Evolutionary conservation across 768 basidiomycete species (phyloP), one percentile per base, ranked within the genome.

Genomic region (Harrya chromipes): DNA sequence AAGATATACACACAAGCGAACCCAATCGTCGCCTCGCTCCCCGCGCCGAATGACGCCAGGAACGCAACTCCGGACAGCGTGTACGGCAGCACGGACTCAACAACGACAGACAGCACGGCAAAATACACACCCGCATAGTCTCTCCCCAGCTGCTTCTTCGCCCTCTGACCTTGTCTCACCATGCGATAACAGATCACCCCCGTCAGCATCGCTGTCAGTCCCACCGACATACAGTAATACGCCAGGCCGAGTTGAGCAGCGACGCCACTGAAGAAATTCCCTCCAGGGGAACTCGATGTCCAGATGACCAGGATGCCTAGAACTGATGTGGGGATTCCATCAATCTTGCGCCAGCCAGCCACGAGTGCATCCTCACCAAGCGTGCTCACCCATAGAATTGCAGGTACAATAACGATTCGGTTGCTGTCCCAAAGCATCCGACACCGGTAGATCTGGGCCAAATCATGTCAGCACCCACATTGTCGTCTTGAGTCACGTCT

Each of bases 361-460:
- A 11, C 1, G 0, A 8, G 14, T 4, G 7, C 16, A 47, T 21
- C 19, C 64, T 54, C 33, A 68, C 65, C 64, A 9, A 68, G 37
- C 5, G 66, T 60, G 14, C 29, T 39, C 4, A 57, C 1, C 64
- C 67, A 66, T 24, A 67, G 3, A 21, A 62, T 40, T 1, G 11
- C 45, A 2, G 67, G 65, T 6, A 60, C n/a, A 1, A 62, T 0
- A 16, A 64, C 33, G 1, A 62, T 43, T 20, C 50, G 47, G 38
- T 44, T 37, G 41, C 43, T 53, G 21, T 46, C 21, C 62, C 70
- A 74, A 16, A 76, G 55, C 24, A 70, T 56, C 31, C 52, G 69
- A 49, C 69, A 71, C n/a, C 72, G 71, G 46, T 72, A 66, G 27
- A 76, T 61, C 74, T 76, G 38, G 21, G 12, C 33, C 11, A 26